Conservation (phyloP, 768 basidiomycete species). For the Leccinum obscurum region DNA sequence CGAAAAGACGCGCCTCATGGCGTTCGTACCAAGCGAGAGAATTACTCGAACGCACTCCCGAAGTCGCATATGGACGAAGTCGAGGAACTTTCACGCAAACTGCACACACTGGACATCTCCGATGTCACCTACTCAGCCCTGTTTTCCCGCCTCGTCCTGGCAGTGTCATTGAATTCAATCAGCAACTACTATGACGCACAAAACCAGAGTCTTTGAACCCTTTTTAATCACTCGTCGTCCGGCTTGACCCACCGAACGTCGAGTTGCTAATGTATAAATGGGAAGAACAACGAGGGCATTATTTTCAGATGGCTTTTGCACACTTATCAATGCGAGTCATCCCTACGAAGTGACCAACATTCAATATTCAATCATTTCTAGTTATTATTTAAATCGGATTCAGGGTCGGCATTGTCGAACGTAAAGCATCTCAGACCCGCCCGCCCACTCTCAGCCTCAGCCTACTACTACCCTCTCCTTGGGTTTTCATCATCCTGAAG, state of each 20-base stretch:
- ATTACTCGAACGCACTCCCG: neutral
- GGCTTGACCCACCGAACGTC: constrained; percentile 42
- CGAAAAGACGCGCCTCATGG: neutral
- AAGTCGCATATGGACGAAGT: neutral
- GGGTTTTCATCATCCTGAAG: no score
- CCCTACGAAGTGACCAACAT: neutral
- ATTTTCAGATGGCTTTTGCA: constrained; percentile 52
- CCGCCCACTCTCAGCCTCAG: no score
- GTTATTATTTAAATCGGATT: no score
- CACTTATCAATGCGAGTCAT: neutral
- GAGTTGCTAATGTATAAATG: constrained; percentile 50
- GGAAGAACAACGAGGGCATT: constrained; percentile 51
- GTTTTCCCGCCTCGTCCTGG: neutral
- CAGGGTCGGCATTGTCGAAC: no score
- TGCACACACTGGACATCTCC: neutral
- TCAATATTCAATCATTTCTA: neutral
- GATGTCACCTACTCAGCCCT: neutral
- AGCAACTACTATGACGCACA: neutral
- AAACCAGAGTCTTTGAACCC: constrained; percentile 20
- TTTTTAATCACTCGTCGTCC: constrained; percentile 49
- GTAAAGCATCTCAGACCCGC: no score
- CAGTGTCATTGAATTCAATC: neutral
- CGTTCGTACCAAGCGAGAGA: neutral
- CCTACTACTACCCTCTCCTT: no score
- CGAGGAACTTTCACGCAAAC: neutral